Base-by-base conservation (phyloP, 441 rosid genomes). In the Metrosideros polymorpha region DNA sequence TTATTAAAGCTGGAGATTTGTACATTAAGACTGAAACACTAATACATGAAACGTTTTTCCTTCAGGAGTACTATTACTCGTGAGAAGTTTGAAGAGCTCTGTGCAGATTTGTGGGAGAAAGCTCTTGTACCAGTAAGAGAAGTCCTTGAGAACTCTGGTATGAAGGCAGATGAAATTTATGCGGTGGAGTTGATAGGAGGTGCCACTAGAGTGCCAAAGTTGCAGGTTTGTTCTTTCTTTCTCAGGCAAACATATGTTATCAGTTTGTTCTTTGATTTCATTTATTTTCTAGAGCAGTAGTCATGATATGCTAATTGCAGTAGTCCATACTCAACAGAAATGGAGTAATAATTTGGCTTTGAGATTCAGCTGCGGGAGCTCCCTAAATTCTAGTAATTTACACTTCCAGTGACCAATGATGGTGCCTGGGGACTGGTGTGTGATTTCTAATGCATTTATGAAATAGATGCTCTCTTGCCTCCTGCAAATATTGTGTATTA, bases 151-250 rank as follows among this genome's bases (percentile, higher is more conserved):
- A 87, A 94, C 91, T 95, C 99, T 53, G 98, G 96, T 63, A 49
- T 96, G 86, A 92, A 95, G 88, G 88, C 91, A 84, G 95, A 94
- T 86, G 99, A 97, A 82, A 91, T 96, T 87, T 91, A 90, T 92
- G 99, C 98, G 14, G 96, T 97, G 71, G 99, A 97, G 88, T 90
- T 97, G 85, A 95, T 97, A 43, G 99, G 99, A 88, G 99, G 99
- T 83, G 98, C 98, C 86, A 95, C 98, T 79, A 93, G 99, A 92
- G 98, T 97, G 85, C 99, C 99, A 86, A 97, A 97, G 91, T 93
- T 97, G 92, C 98, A 97, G 99, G 99, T 97, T 89, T 86, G 55
- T 52, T 75, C 85, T 42, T 84, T 85, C 84, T 63, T 82, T 87
- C 88, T 77, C 49, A 15, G 77, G 51, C 66, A 63, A 39, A 52